Percentiles rank a stretch among this genome's conserved stretches.
Conservation (phyloP, 1,284 basidiomycete genomes). For the Trametes versicolor region DNA sequence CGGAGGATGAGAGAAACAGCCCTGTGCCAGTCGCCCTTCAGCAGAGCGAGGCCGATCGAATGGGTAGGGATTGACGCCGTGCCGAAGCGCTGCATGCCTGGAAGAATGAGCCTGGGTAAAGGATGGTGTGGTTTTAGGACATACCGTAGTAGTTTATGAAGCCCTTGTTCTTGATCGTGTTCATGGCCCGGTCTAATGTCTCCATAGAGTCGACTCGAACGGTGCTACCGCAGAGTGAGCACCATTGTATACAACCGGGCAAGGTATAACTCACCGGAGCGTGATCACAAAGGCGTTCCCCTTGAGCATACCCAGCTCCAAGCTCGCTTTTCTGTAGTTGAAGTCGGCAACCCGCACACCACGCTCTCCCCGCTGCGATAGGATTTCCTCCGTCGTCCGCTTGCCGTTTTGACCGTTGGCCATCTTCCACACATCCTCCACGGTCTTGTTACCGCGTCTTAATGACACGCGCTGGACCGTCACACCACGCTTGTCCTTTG, state of each 20-base stretch:
- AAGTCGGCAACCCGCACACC: constrained; percentile 93
- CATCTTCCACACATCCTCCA: constrained; percentile 87
- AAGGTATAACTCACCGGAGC: constrained; percentile 70
- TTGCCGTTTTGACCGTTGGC: constrained; percentile 75
- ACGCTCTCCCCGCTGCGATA: constrained; percentile 84
- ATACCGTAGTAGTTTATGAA: constrained; percentile 99
- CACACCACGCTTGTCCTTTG: constrained; percentile 98
- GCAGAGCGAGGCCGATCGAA: constrained; percentile 88
- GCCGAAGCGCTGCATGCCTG: constrained; percentile 99
- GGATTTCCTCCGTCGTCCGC: constrained; percentile 64
- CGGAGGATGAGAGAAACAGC: constrained; percentile 88
- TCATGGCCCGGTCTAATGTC: constrained; percentile 80
- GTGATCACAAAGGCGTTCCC: constrained; percentile 98
- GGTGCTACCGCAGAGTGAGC: constrained; percentile 61
- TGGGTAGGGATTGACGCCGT: constrained; percentile 97
- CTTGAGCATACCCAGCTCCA: constrained; percentile 95
- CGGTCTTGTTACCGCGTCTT: constrained; percentile 79
- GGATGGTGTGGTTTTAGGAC: constrained; percentile 12
- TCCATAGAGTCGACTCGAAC: constrained; percentile 80
- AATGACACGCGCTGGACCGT: constrained; percentile 94
- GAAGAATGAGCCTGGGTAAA: not conserved
- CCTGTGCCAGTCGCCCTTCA: constrained; percentile 90
- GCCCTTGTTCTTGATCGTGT: constrained; percentile 84
- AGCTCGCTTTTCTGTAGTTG: constrained; percentile 79
- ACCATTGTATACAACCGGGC: not conserved